A percentile compares a stretch with the other conserved stretches of the same genome.
Conservation (phyloP, 352 stramenopile species). For the Phytopythium litorale region DNA sequence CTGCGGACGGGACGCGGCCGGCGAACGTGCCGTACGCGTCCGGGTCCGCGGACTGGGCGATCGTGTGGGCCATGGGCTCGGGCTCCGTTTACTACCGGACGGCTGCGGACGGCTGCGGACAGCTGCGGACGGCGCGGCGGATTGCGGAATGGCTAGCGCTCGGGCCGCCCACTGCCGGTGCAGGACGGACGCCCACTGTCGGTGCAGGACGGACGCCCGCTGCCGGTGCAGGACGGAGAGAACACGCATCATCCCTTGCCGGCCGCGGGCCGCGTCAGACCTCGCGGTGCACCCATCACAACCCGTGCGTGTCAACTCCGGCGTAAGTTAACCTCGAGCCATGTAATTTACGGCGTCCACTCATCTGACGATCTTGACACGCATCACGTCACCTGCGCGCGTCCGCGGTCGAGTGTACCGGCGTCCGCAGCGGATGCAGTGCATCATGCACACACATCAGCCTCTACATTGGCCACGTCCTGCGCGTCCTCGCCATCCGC, state of each 20-base stretch:
- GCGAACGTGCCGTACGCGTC: conserved; percentile 9
- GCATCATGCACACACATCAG: too few species aligned
- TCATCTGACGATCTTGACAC: not conserved
- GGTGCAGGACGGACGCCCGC: too few species aligned
- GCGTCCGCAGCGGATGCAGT: too few species aligned
- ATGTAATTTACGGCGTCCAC: conserved; percentile 3
- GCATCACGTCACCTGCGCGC: not conserved
- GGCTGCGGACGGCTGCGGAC: not conserved
- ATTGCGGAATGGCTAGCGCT: not conserved
- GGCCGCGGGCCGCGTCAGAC: too few species aligned
- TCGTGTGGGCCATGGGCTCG: not conserved
- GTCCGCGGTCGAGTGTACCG: too few species aligned
- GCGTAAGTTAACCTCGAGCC: not conserved
- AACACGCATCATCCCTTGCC: too few species aligned
- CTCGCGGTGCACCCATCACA: too few species aligned
- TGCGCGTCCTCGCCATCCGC: too few species aligned
- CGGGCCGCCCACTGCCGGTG: not conserved
- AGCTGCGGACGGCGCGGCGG: not conserved
- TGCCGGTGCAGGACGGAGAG: not conserved
- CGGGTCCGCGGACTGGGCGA: not conserved
- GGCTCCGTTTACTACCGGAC: not conserved
- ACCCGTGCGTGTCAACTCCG: too few species aligned
- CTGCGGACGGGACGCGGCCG: not conserved
- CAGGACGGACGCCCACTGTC: not conserved
- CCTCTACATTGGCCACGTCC: too few species aligned